Evolutionary conservation across 2,329 filamentous ascomycete species (phyloP).

Genomic region (Paracamarosporium sp.): DNA sequence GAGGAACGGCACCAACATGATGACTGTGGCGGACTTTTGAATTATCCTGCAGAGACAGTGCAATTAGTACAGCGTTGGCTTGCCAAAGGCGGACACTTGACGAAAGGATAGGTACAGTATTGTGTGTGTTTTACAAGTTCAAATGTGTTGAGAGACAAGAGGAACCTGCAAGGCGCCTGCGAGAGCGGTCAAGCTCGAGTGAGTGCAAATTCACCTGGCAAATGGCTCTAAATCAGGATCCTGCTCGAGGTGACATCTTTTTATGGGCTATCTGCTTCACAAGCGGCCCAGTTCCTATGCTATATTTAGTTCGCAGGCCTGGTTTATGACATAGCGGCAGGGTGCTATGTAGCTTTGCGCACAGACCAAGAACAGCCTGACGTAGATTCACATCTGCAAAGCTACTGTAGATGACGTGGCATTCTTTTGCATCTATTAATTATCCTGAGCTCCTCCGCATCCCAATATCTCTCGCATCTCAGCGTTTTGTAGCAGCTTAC

Average conservation of each 20-base stretch:
- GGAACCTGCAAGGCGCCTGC: not conserved
- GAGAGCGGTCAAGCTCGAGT: not conserved
- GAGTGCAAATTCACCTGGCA: not conserved
- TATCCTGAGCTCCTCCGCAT: too few relatives aligned
- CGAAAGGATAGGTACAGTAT: too few relatives aligned
- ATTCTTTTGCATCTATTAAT: too few relatives aligned
- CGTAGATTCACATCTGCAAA: too few relatives aligned
- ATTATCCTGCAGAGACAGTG: too few relatives aligned
- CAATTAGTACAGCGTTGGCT: not conserved
- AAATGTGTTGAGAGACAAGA: not conserved
- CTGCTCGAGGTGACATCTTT: not conserved
- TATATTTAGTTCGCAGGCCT: slow-evolving; percentile 2
- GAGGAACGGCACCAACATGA: too few relatives aligned
- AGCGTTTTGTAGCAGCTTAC: slow-evolving; percentile 21
- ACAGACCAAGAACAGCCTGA: not conserved
- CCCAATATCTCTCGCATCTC: slow-evolving; percentile 22
- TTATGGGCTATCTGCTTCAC: not conserved
- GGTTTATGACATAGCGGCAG: not conserved
- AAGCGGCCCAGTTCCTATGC: not conserved
- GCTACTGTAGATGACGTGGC: too few relatives aligned
- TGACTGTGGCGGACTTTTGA: too few relatives aligned
- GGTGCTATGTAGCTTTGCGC: not conserved
- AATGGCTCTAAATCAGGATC: not conserved
- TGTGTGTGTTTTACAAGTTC: not conserved
- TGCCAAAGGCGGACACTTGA: not conserved